phyloP scores from a whole-genome alignment of 352 stramenopile genomes.

The Globisporangium carolinianum region DNA sequence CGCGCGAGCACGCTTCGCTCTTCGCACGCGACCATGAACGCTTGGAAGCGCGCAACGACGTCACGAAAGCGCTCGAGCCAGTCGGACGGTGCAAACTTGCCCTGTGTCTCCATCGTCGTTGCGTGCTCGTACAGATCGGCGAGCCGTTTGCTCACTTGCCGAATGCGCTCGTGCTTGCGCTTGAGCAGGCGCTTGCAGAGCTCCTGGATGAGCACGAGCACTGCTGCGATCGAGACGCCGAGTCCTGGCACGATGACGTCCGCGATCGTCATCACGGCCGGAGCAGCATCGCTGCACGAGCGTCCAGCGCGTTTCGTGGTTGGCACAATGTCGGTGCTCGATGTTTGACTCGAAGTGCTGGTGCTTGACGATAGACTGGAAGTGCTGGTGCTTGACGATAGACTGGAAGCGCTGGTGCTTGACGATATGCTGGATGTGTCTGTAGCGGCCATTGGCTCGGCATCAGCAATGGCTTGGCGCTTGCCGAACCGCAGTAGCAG shows the following conservation, averaged over 20 bases:
- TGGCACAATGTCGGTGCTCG: neutral
- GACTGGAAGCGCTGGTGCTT: no score
- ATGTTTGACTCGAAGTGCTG: neutral
- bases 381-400: no score
- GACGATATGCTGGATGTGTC: no score
- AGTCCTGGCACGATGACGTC: slow-evolving; percentile 11
- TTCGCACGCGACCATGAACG: slow-evolving; percentile 13
- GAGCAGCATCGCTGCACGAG: neutral
- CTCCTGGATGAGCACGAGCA: slow-evolving; percentile 9
- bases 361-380: no score
- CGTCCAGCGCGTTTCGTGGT: neutral
- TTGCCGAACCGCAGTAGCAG: no score
- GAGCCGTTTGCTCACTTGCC: slow-evolving; percentile 7
- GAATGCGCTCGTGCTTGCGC: slow-evolving; percentile 8
- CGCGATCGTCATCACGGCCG: slow-evolving; percentile 7
- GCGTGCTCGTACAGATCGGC: slow-evolving; percentile 9
- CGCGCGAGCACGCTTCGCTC: slow-evolving; percentile 7
- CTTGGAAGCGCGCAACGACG: slow-evolving; percentile 10
- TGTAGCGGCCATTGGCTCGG: no score
- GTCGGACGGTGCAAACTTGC: slow-evolving; percentile 6
- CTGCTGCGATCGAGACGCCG: slow-evolving; percentile 8
- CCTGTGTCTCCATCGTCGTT: slow-evolving; percentile 6
- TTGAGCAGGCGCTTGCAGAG: slow-evolving; percentile 14
- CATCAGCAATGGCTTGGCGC: no score
- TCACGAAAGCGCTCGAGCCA: slow-evolving; percentile 9